Conservation (phyloP, 306 rosid genomes). For the Prunus campanulata region DNA sequence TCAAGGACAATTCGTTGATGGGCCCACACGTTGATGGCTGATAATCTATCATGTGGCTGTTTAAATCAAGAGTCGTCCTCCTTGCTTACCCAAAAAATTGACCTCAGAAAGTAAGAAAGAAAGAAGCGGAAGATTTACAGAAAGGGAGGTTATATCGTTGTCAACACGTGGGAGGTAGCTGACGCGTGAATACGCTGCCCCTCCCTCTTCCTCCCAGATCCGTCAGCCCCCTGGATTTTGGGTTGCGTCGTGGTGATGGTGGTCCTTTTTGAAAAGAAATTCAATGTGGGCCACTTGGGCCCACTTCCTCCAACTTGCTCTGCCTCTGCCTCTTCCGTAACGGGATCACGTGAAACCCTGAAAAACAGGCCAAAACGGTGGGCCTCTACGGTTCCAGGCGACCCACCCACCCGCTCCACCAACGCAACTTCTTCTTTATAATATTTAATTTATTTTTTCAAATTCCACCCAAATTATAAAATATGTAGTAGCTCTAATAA, state of each 20-base stretch:
- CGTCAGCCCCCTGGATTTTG: not conserved
- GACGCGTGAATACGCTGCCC: conserved; percentile 27
- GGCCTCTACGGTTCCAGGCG: not conserved
- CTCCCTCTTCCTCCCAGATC: not conserved
- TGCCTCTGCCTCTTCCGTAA: not conserved
- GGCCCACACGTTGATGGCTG: not conserved
- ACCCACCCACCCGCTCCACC: not conserved
- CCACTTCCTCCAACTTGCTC: conserved; percentile 20
- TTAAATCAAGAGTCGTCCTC: conserved; percentile 13
- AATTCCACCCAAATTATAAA: too few relatives aligned
- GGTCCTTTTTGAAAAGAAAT: conserved; percentile 20
- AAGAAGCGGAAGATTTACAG: not conserved
- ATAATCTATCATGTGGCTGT: not conserved
- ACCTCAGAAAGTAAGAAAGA: not conserved
- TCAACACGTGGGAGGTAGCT: conserved; percentile 39
- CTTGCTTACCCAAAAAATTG: conserved; percentile 8
- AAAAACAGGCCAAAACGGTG: not conserved
- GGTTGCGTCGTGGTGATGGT: not conserved
- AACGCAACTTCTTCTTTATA: not conserved
- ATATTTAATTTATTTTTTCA: not conserved
- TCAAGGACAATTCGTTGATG: not conserved
- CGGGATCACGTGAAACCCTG: conserved; percentile 34
- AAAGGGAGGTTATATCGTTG: conserved; percentile 14
- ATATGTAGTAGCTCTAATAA: too few relatives aligned
- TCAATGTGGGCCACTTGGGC: conserved; percentile 23